Evolutionary conservation across 495 filamentous ascomycete genomes (phyloP).

Genomic region (Trichoderma erinaceum): DNA sequence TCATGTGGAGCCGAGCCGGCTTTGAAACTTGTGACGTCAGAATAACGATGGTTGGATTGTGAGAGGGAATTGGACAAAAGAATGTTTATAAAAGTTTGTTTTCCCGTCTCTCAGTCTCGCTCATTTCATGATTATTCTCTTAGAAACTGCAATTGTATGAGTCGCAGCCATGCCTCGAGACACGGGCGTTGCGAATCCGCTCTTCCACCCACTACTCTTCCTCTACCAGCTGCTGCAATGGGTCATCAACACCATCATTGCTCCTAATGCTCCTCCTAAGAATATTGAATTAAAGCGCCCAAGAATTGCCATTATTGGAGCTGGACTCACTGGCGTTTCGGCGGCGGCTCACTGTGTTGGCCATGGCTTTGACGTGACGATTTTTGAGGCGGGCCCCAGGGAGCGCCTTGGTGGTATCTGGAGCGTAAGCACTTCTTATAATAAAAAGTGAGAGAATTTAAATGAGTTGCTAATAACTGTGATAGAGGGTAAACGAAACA

Average conservation of each 20-base stretch:
- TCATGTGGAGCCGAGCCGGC: not conserved
- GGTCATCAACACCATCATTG: conserved; percentile 58
- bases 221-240: conserved; percentile 63
- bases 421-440: conserved; percentile 50
- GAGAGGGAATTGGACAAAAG: not conserved
- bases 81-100: not conserved
- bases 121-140: not conserved
- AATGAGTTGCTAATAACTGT: not conserved
- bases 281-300: conserved; percentile 48
- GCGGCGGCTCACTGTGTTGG: conserved; percentile 79
- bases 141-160: not conserved
- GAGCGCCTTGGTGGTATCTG: conserved; percentile 74
- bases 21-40: not conserved
- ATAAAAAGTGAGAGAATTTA: not conserved
- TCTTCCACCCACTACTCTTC: conserved; percentile 47
- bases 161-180: conserved; percentile 16
- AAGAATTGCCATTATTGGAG: conserved; percentile 74
- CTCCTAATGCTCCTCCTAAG: conserved; percentile 61
- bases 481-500: conserved; percentile 72
- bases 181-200: conserved; percentile 24
- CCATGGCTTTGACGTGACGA: conserved; percentile 74
- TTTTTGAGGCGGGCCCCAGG: conserved; percentile 65
- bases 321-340: conserved; percentile 76
- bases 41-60: not conserved
- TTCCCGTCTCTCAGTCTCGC: not conserved